These are phyloP conservation scores for Boletellus emodensis DNA, from an alignment of 768 basidiomycete genomes.

Conservation along the genomic window DNA sequence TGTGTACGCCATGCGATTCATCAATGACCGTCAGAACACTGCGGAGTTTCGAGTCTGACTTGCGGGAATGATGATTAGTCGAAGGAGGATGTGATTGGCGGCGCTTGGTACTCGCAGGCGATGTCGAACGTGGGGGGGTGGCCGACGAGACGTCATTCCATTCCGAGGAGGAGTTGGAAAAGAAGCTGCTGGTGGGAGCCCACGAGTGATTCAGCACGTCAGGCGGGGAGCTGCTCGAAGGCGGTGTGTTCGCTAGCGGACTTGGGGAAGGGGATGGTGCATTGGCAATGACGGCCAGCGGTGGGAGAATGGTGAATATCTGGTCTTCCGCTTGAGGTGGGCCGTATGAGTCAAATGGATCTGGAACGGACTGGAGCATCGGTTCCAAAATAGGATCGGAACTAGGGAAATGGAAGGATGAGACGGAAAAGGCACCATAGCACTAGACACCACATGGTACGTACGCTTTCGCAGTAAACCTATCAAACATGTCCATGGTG, in stretches of 20 bases:
- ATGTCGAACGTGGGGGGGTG: slow-evolving; percentile 47
- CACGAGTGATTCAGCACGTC: slow-evolving; percentile 42
- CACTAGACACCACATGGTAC: slow-evolving; percentile 24
- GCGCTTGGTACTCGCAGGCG: slow-evolving; percentile 42
- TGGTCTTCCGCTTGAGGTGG: slow-evolving; percentile 84
- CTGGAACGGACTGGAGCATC: slow-evolving; percentile 85
- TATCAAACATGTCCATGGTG: slow-evolving; percentile 89
- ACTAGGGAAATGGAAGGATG: slow-evolving; percentile 33
- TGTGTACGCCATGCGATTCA: slow-evolving; percentile 44
- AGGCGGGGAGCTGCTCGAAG: slow-evolving; percentile 33
- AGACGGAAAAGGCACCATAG: slow-evolving; percentile 5
- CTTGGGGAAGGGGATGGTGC: slow-evolving; percentile 57
- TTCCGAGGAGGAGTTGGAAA: slow-evolving; percentile 50
- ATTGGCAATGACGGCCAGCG: slow-evolving; percentile 71
- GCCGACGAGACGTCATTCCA: slow-evolving; percentile 48
- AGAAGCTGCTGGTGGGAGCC: slow-evolving; percentile 46
- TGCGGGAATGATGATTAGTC: slow-evolving; percentile 41
- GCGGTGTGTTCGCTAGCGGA: slow-evolving; percentile 48
- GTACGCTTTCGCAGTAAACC: slow-evolving; percentile 81
- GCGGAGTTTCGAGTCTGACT: slow-evolving; percentile 64
- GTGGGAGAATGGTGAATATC: slow-evolving; percentile 90
- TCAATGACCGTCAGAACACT: slow-evolving; percentile 71
- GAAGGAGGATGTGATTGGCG: slow-evolving; percentile 50
- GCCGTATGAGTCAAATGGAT: slow-evolving; percentile 91
- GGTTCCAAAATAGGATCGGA: slow-evolving; percentile 90